Evolutionary conservation across 1,284 basidiomycete genomes (phyloP).

Genomic region (Fomitopsis pinicola): DNA sequence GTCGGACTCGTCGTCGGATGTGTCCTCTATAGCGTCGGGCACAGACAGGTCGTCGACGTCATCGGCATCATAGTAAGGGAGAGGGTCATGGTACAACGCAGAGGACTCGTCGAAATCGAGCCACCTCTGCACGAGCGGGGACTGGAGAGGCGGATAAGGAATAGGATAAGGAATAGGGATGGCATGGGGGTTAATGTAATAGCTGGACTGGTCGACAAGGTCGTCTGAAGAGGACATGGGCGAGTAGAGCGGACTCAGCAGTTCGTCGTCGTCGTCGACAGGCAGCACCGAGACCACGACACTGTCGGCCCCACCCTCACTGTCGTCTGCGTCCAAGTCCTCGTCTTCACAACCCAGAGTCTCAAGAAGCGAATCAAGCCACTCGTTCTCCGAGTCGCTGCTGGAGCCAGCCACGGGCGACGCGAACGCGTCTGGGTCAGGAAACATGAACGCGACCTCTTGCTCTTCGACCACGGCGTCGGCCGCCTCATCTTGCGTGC

Average conservation of each 20-base stretch:
- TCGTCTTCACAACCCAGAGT: slow-evolving; percentile 61
- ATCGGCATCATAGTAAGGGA: slow-evolving; percentile 58
- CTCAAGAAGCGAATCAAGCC: slow-evolving; percentile 76
- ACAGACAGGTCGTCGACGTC: slow-evolving; percentile 64
- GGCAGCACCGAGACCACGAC: slow-evolving; percentile 47
- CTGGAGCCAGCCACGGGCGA: slow-evolving; percentile 32
- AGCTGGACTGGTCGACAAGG: slow-evolving; percentile 44
- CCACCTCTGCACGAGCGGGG: slow-evolving; percentile 45
- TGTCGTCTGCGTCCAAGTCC: slow-evolving; percentile 38
- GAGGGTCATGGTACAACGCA: slow-evolving; percentile 46
- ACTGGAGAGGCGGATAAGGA: slow-evolving; percentile 61
- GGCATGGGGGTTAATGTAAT: slow-evolving; percentile 43
- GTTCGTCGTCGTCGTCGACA: slow-evolving; percentile 41
- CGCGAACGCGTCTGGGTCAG: slow-evolving; percentile 57
- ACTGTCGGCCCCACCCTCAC: slow-evolving; percentile 26
- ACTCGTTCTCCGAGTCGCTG: slow-evolving; percentile 58
- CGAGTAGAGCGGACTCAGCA: slow-evolving; percentile 54
- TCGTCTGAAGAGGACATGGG: slow-evolving; percentile 73
- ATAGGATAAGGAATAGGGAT: slow-evolving; percentile 55
- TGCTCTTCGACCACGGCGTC: slow-evolving; percentile 42
- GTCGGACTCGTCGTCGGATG: slow-evolving; percentile 79
- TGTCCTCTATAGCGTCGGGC: slow-evolving; percentile 77
- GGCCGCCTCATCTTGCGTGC: slow-evolving; percentile 36
- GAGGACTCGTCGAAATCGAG: slow-evolving; percentile 37
- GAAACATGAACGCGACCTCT: slow-evolving; percentile 69